Evolutionary conservation across 2,329 filamentous ascomycete genomes (phyloP).

Genomic region (Septoria petroselini): DNA sequence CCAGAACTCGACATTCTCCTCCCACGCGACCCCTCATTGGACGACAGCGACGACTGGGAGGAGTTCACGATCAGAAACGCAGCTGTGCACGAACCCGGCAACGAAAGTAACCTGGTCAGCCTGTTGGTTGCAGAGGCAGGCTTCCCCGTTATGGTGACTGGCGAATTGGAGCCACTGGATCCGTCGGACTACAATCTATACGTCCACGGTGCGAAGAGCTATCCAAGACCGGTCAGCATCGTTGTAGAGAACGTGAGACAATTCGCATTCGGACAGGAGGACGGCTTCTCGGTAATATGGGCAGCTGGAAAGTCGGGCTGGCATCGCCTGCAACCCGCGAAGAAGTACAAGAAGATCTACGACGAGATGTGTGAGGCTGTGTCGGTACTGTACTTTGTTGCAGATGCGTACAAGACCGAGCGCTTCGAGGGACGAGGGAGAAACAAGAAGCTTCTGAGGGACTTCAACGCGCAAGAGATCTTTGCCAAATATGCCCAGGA

Average conservation of each 20-base stretch:
- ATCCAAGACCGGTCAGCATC: constrained; percentile 39
- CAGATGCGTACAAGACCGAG: constrained; percentile 52
- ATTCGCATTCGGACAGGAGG: constrained; percentile 53
- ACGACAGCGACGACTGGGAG: constrained; percentile 54
- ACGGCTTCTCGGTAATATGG: constrained; percentile 61
- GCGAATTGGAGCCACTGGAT: constrained; percentile 54
- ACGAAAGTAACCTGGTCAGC: constrained; percentile 50
- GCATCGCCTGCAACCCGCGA: constrained; percentile 64
- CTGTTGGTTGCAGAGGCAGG: constrained; percentile 59
- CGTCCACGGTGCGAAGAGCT: constrained; percentile 16
- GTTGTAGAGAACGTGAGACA: constrained; percentile 54
- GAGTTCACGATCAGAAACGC: constrained; percentile 61
- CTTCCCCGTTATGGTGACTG: constrained; percentile 61
- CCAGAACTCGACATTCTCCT: constrained; percentile 41
- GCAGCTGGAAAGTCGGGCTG: constrained; percentile 63
- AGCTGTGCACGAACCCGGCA: constrained; percentile 44
- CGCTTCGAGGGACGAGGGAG: constrained; percentile 39
- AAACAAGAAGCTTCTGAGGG: constrained; percentile 28
- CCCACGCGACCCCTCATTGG: constrained; percentile 41
- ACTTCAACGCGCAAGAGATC: constrained; percentile 40
- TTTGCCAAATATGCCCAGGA: constrained; percentile 39
- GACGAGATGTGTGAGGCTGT: constrained; percentile 62
- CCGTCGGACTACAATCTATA: constrained; percentile 39
- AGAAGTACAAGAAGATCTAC: constrained; percentile 56
- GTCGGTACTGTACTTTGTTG: constrained; percentile 60